Percentiles rank a stretch among this genome's conserved stretches.
These are phyloP conservation scores for Vigna angularis DNA, from an alignment of 306 rosid genomes.

Conservation along the genomic window DNA sequence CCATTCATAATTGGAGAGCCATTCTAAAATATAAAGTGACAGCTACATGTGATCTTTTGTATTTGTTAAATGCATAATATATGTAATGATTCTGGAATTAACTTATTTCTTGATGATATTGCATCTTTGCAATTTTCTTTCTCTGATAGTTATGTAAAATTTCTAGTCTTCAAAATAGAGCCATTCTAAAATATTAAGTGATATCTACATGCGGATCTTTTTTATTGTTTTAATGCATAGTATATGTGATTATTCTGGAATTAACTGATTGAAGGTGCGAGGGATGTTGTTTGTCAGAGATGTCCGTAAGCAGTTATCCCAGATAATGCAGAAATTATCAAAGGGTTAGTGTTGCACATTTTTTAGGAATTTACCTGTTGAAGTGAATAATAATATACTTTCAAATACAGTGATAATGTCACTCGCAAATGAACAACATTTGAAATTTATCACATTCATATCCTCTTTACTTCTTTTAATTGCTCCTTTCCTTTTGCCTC, in stretches of 20 bases:
- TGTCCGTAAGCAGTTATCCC: conserved; percentile 86
- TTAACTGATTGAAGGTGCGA: conserved; percentile 72
- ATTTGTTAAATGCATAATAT: conserved; percentile 25
- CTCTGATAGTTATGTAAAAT: not conserved
- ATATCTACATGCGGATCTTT: not conserved
- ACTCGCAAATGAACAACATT: conserved; percentile 25
- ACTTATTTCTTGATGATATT: conserved; percentile 35
- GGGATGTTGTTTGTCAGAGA: conserved; percentile 94
- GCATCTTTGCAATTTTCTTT: conserved; percentile 31
- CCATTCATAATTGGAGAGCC: conserved; percentile 30
- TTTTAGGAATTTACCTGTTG: conserved; percentile 35
- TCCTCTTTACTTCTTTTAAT: not conserved
- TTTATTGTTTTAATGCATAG: conserved; percentile 19
- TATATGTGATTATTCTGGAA: conserved; percentile 38
- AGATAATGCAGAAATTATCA: conserved; percentile 85
- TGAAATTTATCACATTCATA: conserved; percentile 33
- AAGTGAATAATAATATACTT: conserved; percentile 36
- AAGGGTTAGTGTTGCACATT: conserved; percentile 67
- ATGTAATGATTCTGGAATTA: conserved; percentile 36
- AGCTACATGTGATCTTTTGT: not conserved
- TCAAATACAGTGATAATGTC: conserved; percentile 20
- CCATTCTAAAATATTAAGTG: conserved; percentile 22
- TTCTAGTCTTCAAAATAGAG: conserved; percentile 36
- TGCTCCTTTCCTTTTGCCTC: conserved; percentile 5
- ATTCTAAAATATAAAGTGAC: conserved; percentile 23